Base-by-base conservation (phyloP, 202 grass and related monocot genomes). In the Digitaria exilis region DNA sequence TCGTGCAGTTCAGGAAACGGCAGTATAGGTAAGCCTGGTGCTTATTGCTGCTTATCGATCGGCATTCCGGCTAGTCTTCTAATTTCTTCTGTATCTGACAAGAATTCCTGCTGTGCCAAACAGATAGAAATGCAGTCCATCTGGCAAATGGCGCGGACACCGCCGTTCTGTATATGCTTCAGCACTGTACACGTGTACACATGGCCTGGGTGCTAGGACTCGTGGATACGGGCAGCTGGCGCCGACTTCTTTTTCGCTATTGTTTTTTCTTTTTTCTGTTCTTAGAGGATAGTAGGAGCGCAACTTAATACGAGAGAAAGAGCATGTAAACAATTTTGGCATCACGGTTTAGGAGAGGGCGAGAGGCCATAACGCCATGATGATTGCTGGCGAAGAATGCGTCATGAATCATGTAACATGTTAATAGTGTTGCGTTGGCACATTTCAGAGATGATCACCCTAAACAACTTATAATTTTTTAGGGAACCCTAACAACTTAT, bases 1-100 rank as follows among this genome's bases (percentile, higher is more conserved):
- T 94, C 9, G 61, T 60, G 16, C 82, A 92, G 54, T 92, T 78
- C 79, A 87, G 82, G 75, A 92, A 89, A 76, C 55, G 37, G 66
- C 87, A 42, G 9, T 21, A 77, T 44, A 80, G 76, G 83, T 84
- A 87, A 76, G 70, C 11, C 51, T 28, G 22, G 21, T 3, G 26
- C 68, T 35, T 31, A 56, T 31, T 46, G 19, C 44, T 64, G 22
- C 15, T 8, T 77, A 2, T 73, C 24, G 51, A 2, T 73, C 24
- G 51, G 1, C 50, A 69, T 34, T 54, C 19, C 52, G 2, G 10
- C 25, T 6, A 28, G 2, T 10, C 13, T 34, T 45, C 49, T 71
- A 4, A 7, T 8, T 24, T 82, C 0, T 16, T 25, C 15, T 6
- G 2, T 69, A 51, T 61, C 46, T 77, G 57, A 81, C 44, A 15